phyloP scores from a whole-genome alignment of 106 monocot species.

The Dendrobium chrysotoxum region DNA sequence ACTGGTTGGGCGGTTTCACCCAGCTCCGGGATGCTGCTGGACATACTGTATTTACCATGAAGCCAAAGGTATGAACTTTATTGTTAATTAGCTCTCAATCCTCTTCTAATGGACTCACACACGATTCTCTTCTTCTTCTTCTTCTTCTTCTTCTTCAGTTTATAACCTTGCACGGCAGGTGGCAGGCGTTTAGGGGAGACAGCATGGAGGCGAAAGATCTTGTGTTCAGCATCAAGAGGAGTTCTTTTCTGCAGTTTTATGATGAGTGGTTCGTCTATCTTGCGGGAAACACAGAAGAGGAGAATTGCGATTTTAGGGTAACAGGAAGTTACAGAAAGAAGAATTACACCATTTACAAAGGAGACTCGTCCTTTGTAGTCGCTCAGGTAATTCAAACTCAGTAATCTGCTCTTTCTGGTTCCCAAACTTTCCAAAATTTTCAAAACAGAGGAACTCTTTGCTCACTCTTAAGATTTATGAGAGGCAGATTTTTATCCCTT shows the following conservation, averaged over 20 bases:
- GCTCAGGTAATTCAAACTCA: conserved; percentile 2
- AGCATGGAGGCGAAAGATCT: neutral
- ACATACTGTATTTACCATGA: conserved; percentile 3
- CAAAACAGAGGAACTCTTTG: too few relatives aligned
- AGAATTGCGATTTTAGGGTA: neutral
- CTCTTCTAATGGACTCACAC: too few relatives aligned
- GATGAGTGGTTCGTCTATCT: conserved; percentile 9
- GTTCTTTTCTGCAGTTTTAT: neutral
- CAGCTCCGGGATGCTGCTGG: neutral
- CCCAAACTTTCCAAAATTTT: too few relatives aligned
- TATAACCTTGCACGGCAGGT: neutral
- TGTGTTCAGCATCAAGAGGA: neutral
- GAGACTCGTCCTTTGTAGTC: neutral
- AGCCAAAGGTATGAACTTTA: conserved; percentile 1
- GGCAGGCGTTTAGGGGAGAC: neutral
- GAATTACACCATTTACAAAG: conserved; percentile 4
- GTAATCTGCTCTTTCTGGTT: too few relatives aligned
- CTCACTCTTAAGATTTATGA: too few relatives aligned
- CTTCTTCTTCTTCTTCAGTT: neutral
- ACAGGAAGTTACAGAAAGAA: conserved; percentile 7
- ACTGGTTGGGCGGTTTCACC: neutral
- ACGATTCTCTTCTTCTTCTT: too few relatives aligned
- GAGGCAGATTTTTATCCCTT: too few relatives aligned
- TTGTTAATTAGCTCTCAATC: too few relatives aligned
- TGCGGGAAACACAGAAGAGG: neutral